Evolutionary conservation across 169 alveolate genomes (phyloP).

Genomic region (Condylostoma magnum): DNA sequence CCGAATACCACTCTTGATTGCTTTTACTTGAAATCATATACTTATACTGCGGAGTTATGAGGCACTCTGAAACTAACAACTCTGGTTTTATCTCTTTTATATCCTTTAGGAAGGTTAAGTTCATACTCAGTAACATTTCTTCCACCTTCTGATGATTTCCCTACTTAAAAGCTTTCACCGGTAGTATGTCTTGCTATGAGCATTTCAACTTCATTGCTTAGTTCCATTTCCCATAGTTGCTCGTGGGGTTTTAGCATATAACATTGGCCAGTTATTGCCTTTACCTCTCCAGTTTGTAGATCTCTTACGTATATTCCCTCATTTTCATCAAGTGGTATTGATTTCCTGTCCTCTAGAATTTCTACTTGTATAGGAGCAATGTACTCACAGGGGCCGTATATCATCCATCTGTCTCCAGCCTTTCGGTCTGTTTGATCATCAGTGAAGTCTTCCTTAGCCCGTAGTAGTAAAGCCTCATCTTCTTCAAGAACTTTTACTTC

Average conservation of each 20-base stretch:
- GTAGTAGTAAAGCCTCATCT: constrained; percentile 61
- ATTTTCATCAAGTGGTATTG: constrained; percentile 59
- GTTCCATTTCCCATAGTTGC: constrained; percentile 51
- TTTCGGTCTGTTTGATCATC: not conserved
- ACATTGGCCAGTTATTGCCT: constrained; percentile 58
- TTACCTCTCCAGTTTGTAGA: constrained; percentile 59
- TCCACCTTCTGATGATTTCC: not conserved
- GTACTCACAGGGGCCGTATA: constrained; percentile 66
- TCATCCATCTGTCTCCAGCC: constrained; percentile 66
- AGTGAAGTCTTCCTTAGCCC: constrained; percentile 36
- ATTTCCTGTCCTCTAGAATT: constrained; percentile 52
- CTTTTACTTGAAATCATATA: constrained; percentile 49
- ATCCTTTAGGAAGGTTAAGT: not conserved
- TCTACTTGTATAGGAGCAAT: constrained; percentile 55
- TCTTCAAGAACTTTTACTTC: constrained; percentile 51
- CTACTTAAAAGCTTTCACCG: constrained; percentile 36
- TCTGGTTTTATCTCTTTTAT: constrained; percentile 33
- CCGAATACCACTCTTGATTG: constrained; percentile 58
- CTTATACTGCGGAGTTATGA: constrained; percentile 62
- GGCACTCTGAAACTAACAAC: constrained; percentile 61
- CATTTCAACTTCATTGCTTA: constrained; percentile 42
- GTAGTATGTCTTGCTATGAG: constrained; percentile 30
- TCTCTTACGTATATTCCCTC: constrained; percentile 71
- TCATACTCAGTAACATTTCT: not conserved
- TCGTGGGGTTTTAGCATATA: constrained; percentile 55